A percentile compares a stretch with the other conserved stretches of the same genome.
phyloP scores from a whole-genome alignment of 495 filamentous ascomycete genomes.

The Neurospora discreta region DNA sequence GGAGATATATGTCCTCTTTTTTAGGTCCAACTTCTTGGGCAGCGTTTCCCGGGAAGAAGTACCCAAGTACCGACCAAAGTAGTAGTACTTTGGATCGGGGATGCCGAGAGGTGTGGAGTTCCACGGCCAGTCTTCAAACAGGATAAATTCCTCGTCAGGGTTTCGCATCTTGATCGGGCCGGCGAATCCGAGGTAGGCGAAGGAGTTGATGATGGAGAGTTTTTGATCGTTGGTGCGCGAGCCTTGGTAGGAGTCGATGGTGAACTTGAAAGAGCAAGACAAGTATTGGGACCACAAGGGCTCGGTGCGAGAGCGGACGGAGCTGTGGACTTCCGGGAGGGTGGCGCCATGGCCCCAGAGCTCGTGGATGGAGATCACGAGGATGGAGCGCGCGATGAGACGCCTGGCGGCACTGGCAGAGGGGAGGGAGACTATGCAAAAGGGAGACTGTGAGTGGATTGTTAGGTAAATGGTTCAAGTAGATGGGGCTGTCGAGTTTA shows the following conservation, averaged over 20 bases:
- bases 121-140: conserved; percentile 68
- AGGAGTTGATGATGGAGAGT: conserved; percentile 62
- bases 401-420: conserved; percentile 52
- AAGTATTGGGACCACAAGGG: conserved; percentile 51
- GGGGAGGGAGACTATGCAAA: conserved; percentile 63
- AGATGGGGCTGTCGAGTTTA: conserved; percentile 7
- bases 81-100: conserved; percentile 48
- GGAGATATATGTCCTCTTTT: conserved; percentile 85
- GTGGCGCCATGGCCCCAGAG: conserved; percentile 68
- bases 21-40: conserved; percentile 73
- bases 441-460: conserved; percentile 56
- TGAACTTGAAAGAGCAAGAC: conserved; percentile 64
- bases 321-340: conserved; percentile 57
- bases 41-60: conserved; percentile 46
- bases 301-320: conserved; percentile 47
- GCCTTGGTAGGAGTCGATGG: conserved; percentile 64
- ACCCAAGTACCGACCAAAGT: conserved; percentile 60
- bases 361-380: conserved; percentile 72
- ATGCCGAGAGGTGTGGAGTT: conserved; percentile 31
- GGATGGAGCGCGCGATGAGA: conserved; percentile 64
- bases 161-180: conserved; percentile 65
- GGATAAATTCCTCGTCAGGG: conserved; percentile 59
- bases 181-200: conserved; percentile 63
- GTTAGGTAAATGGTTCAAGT: neutral
- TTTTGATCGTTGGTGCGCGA: conserved; percentile 50